Conservation (phyloP, 768 basidiomycete genomes). For the Amanita inopinata region DNA sequence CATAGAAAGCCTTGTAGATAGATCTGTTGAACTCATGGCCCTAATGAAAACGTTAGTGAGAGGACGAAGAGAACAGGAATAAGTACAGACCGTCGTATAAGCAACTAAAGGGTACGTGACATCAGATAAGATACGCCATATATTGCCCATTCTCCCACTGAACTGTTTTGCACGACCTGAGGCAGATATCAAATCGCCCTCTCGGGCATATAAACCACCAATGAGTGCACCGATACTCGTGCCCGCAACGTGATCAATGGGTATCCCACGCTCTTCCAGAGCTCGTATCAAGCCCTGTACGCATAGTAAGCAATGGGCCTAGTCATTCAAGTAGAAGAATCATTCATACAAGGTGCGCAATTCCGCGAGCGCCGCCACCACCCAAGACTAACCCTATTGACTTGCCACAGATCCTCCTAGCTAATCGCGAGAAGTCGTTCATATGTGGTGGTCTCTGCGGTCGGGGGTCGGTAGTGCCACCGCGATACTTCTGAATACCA, state of each 20-base stretch:
- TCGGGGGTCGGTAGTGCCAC: constrained; percentile 46
- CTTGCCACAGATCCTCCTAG: constrained; percentile 83
- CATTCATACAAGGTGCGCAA: constrained; percentile 29
- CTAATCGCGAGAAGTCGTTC: constrained; percentile 89
- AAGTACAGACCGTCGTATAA: constrained; percentile 62
- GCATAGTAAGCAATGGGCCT: constrained; percentile 6
- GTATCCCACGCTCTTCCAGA: constrained; percentile 84
- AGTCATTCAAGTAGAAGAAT: neutral
- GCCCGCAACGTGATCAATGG: constrained; percentile 88
- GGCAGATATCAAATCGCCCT: constrained; percentile 83
- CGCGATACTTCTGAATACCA: constrained; percentile 80
- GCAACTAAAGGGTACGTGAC: constrained; percentile 89
- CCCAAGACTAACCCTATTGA: constrained; percentile 92
- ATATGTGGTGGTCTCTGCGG: constrained; percentile 74
- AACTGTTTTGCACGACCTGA: constrained; percentile 87
- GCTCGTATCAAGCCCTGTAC: constrained; percentile 87
- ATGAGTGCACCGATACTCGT: constrained; percentile 91
- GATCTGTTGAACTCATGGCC: constrained; percentile 93
- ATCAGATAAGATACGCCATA: constrained; percentile 91
- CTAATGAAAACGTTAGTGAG: constrained; percentile 29
- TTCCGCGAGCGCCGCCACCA: constrained; percentile 90
- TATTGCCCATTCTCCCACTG: constrained; percentile 82
- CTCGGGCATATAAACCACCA: constrained; percentile 90
- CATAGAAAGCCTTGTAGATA: constrained; percentile 94
- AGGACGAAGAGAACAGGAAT: constrained; percentile 4